Evolutionary conservation across 1,284 basidiomycete genomes (phyloP).

Genomic region (Rhodotorula glutinis): DNA sequence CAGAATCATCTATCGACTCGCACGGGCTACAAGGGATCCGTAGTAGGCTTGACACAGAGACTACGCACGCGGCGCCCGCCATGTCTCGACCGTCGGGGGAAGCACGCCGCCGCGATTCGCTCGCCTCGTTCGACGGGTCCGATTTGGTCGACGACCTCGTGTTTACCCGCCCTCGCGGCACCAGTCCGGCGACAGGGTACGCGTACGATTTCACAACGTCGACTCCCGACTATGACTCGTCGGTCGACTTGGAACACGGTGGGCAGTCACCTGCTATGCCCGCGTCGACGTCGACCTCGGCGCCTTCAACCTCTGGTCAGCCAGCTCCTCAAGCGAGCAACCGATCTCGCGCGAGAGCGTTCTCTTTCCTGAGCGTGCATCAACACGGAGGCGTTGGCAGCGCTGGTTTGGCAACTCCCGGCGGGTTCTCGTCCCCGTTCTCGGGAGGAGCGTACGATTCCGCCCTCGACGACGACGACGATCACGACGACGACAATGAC

Average conservation of each 20-base stretch:
- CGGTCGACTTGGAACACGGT: neutral
- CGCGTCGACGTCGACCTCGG: too few relatives aligned
- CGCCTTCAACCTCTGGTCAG: too few relatives aligned
- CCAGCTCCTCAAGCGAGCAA: too few relatives aligned
- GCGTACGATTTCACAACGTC: neutral
- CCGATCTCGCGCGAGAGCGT: neutral
- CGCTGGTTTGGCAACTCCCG: neutral
- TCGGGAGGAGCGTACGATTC: conserved; percentile 15
- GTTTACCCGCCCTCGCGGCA: neutral
- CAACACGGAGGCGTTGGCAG: too few relatives aligned
- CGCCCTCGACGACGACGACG: conserved; percentile 7
- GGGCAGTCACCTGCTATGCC: neutral
- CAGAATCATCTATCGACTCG: too few relatives aligned
- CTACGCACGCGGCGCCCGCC: too few relatives aligned
- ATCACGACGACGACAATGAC: neutral
- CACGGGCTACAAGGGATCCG: too few relatives aligned
- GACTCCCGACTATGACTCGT: neutral
- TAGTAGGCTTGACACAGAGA: too few relatives aligned
- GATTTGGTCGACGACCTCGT: conserved; percentile 15
- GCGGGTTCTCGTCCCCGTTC: neutral
- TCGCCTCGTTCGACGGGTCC: conserved; percentile 7
- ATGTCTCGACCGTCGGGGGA: too few relatives aligned
- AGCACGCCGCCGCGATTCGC: conserved; percentile 3
- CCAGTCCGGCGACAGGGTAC: neutral
- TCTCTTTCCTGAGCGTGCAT: conserved; percentile 2